These are phyloP conservation scores for Podospora anserina DNA, from an alignment of 495 filamentous ascomycete species.

Conservation along the genomic window DNA sequence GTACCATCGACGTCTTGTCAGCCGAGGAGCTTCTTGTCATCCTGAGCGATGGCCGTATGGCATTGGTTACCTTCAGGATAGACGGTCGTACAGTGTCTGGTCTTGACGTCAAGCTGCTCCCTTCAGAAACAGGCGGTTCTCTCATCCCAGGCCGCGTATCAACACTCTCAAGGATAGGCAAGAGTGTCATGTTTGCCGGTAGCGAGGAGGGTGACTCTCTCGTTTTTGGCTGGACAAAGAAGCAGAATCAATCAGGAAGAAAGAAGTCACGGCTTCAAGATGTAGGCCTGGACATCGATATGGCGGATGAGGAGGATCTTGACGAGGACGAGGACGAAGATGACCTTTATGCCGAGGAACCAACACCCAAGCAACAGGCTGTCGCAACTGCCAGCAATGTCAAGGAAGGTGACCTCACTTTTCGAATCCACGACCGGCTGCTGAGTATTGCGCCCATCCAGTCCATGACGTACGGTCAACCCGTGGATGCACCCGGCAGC, in stretches of 20 bases:
- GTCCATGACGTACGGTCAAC: constrained; percentile 62
- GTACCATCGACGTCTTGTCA: constrained; percentile 70
- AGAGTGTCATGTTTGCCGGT: constrained; percentile 76
- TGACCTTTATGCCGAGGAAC: constrained; percentile 70
- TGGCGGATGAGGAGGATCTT: constrained; percentile 50
- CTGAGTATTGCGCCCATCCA: constrained; percentile 74
- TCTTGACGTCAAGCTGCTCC: constrained; percentile 62
- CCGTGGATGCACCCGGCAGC: constrained; percentile 39
- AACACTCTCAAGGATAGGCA: constrained; percentile 63
- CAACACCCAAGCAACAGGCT: constrained; percentile 27
- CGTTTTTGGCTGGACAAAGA: constrained; percentile 73
- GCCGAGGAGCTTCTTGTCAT: constrained; percentile 80
- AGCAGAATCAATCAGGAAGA: constrained; percentile 51
- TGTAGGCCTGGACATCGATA: constrained; percentile 53
- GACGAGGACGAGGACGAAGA: constrained; percentile 52
- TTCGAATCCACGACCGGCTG: constrained; percentile 73
- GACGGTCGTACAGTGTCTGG: constrained; percentile 94
- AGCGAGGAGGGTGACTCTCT: constrained; percentile 80
- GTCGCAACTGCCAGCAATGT: constrained; percentile 26
- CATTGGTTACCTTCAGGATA: constrained; percentile 75
- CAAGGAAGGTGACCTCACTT: constrained; percentile 61
- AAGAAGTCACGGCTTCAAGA: constrained; percentile 43
- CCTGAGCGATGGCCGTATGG: constrained; percentile 70
- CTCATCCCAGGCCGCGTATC: constrained; percentile 63
- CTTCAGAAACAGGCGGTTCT: constrained; percentile 55